Conservation (phyloP, 495 filamentous ascomycete genomes). For the Corynascus novoguineensis region DNA sequence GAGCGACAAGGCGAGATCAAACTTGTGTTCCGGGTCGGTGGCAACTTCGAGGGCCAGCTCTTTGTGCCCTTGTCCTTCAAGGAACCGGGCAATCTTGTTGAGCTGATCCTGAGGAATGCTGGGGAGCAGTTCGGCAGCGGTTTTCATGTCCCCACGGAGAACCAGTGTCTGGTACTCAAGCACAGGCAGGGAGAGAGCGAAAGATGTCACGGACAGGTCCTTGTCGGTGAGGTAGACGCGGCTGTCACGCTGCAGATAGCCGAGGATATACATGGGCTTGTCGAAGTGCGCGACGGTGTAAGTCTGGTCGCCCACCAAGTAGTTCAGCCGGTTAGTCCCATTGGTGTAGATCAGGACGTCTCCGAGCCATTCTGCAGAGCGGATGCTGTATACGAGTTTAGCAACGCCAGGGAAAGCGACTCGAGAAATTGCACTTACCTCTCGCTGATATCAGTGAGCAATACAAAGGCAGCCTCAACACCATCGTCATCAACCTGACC, state of each 20-base stretch:
- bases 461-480: constrained; percentile 93
- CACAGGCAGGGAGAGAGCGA: constrained; percentile 85
- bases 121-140: constrained; percentile 75
- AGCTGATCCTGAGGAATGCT: constrained; percentile 84
- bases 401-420: neutral
- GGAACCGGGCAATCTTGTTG: constrained; percentile 95
- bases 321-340: constrained; percentile 93
- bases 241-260: constrained; percentile 90
- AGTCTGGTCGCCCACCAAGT: constrained; percentile 94
- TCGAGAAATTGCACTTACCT: constrained; percentile 41
- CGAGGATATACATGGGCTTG: constrained; percentile 87
- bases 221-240: constrained; percentile 92
- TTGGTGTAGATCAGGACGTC: constrained; percentile 99
- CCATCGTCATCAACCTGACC: constrained; percentile 90
- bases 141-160: constrained; percentile 89
- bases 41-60: constrained; percentile 94
- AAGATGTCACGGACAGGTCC: constrained; percentile 86
- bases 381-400: constrained; percentile 52
- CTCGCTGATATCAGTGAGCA: constrained; percentile 92
- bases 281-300: constrained; percentile 99
- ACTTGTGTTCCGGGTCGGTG: constrained; percentile 92
- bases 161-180: constrained; percentile 97
- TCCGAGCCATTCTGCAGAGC: constrained; percentile 96
- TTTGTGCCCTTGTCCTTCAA: constrained; percentile 96
- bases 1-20: constrained; percentile 82